Evolutionary conservation across 1,139 yeast species (phyloP).

Genomic region (Yamadazyma siamensis): DNA sequence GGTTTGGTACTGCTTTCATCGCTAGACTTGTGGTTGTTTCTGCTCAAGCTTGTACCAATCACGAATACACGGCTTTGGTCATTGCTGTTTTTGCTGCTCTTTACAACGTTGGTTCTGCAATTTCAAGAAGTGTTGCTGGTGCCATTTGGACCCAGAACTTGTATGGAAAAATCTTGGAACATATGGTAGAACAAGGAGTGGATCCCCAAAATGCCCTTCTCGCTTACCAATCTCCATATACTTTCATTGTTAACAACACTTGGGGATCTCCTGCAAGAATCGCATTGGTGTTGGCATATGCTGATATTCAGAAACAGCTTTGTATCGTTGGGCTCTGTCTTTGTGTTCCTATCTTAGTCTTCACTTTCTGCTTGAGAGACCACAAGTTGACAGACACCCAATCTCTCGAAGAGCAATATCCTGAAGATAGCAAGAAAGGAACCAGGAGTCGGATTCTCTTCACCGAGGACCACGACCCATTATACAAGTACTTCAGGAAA

Average conservation of each 20-base stretch:
- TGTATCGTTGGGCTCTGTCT: slow-evolving; percentile 29
- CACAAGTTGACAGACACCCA: slow-evolving; percentile 26
- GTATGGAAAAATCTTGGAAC: slow-evolving; percentile 15
- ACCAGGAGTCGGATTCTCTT: slow-evolving; percentile 2
- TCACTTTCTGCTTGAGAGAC: slow-evolving; percentile 32
- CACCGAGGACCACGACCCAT: slow-evolving; percentile 1
- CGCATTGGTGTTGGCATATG: slow-evolving; percentile 29
- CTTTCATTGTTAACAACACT: slow-evolving; percentile 21
- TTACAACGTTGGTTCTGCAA: slow-evolving; percentile 35
- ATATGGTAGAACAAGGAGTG: slow-evolving; percentile 15
- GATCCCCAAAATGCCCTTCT: slow-evolving; percentile 10
- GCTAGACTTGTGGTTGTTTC: slow-evolving; percentile 32
- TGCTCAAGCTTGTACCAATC: slow-evolving; percentile 31
- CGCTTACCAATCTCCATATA: slow-evolving; percentile 25
- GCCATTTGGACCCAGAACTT: slow-evolving; percentile 37
- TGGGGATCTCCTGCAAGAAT: slow-evolving; percentile 35
- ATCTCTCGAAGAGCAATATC: slow-evolving; percentile 11
- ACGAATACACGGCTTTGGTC: slow-evolving; percentile 38
- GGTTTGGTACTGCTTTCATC: slow-evolving; percentile 38
- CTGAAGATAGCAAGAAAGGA: not conserved
- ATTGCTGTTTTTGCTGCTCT: slow-evolving; percentile 30
- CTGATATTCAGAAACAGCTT: slow-evolving; percentile 30
- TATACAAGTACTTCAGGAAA: too few relatives aligned
- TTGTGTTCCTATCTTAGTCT: slow-evolving; percentile 30
- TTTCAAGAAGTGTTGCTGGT: slow-evolving; percentile 35